Evolutionary conservation across 768 basidiomycete genomes (phyloP), one percentile per base, ranked within the genome.

Genomic region (Pleurotus tuoliensis): DNA sequence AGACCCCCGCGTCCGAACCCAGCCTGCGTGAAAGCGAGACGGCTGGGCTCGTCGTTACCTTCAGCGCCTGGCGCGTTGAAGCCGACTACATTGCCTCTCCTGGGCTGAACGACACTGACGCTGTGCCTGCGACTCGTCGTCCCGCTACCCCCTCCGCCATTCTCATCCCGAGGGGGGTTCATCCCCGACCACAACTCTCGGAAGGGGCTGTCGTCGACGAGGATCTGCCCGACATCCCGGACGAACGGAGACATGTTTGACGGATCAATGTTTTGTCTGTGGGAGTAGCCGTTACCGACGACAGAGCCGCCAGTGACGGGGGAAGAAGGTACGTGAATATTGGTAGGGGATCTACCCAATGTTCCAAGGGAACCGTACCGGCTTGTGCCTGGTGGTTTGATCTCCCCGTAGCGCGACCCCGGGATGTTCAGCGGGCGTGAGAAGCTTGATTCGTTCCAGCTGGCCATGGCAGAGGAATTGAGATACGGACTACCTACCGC

Each of bases 241-340:
- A 90, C 82, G 66, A 94, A 93, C 0, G 91, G 92, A 60, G 83
- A 86, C 81, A 90, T 88, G 67, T 92, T 93, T 27, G 89, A 88
- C 41, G 82, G 70, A 69, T 92, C 79, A 47, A 49, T 61, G 52
- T 66, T 62, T 59, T 71, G 76, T 65, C 71, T 73, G 57, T 76
- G 73, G 56, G 74, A 71, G 69, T 73, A 72, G 63, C 76, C 80
- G 69, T 80, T 82, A 64, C 74, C 71, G 58, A 68, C 66, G 62
- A 70, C 64, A 58, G 69, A 68, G 58, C 67, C 69, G 60, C 74
- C 74, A 63, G 75, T 70, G 27, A 53, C 51, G 58, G 76, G 75
- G 46, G 78, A 80, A 64, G 80, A 81, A 59, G 74, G 68, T 59
- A 71, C 70, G 60, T 74, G 72, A 60, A 79, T 76, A 72, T 79